A percentile compares a stretch with the other conserved stretches of the same genome.
phyloP scores from a whole-genome alignment of 257 asterid genomes.

The Plantago ovata region DNA sequence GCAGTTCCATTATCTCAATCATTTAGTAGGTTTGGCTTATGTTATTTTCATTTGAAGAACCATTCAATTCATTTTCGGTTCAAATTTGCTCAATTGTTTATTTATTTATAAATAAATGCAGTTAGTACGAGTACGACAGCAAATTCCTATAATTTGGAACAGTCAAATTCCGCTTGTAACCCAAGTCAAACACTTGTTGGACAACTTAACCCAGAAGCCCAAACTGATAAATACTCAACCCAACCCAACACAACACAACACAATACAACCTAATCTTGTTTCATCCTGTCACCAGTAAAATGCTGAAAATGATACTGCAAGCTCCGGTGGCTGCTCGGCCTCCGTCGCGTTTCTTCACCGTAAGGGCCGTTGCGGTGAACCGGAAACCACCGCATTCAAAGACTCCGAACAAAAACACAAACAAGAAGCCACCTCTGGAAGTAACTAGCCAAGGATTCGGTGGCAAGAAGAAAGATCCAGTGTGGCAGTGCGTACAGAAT shows the following conservation, averaged over 20 bases:
- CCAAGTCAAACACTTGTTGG: too few relatives aligned
- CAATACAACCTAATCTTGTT: not conserved
- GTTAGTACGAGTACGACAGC: too few relatives aligned
- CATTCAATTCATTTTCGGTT: too few relatives aligned
- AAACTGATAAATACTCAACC: too few relatives aligned
- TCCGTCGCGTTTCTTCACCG: conserved; percentile 39
- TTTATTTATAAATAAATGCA: too few relatives aligned
- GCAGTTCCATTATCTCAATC: too few relatives aligned
- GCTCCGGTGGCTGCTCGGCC: conserved; percentile 30
- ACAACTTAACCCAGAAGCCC: too few relatives aligned
- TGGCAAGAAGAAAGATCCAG: conserved; percentile 55
- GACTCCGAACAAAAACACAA: conserved; percentile 16
- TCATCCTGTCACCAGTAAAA: not conserved
- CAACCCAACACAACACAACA: not conserved
- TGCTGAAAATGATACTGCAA: conserved; percentile 27
- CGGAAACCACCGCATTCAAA: conserved; percentile 25
- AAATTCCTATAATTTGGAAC: too few relatives aligned
- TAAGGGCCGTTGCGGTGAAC: conserved; percentile 35
- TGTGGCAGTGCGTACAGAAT: conserved; percentile 73
- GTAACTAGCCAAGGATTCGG: conserved; percentile 46
- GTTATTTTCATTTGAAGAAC: too few relatives aligned
- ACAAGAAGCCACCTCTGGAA: conserved; percentile 20
- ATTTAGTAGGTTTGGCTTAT: too few relatives aligned
- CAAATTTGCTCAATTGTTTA: too few relatives aligned
- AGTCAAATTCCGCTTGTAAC: too few relatives aligned